phyloP scores from a whole-genome alignment of 2,329 filamentous ascomycete genomes.

The Aspergillus sp. region DNA sequence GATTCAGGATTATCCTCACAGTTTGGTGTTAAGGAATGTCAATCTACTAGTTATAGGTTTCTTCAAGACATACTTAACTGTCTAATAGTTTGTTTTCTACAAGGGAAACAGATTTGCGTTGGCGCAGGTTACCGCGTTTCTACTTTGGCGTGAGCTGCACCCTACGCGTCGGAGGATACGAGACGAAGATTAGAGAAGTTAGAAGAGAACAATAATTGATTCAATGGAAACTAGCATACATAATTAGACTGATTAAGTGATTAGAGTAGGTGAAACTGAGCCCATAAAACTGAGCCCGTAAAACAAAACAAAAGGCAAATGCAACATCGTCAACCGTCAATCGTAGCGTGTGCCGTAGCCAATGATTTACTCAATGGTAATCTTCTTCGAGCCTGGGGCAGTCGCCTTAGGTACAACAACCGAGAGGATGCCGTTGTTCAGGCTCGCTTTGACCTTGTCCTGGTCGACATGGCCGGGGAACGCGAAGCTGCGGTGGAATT shows the following conservation, averaged over 20 bases:
- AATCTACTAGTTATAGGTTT: not conserved
- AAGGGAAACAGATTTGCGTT: not conserved
- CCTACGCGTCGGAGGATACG: too few relatives aligned
- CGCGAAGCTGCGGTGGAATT: conserved; percentile 52
- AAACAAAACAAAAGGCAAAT: not conserved
- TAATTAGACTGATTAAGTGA: not conserved
- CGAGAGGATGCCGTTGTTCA: conserved; percentile 54
- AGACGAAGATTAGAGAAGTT: too few relatives aligned
- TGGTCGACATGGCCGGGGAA: conserved; percentile 53
- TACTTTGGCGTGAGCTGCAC: too few relatives aligned
- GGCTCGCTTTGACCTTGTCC: conserved; percentile 51
- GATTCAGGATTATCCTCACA: conserved; percentile 2
- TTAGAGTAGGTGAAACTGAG: too few relatives aligned
- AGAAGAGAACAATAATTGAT: not conserved
- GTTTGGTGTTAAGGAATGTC: conserved; percentile 2
- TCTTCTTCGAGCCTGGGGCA: conserved; percentile 42
- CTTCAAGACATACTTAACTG: too few relatives aligned
- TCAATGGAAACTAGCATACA: not conserved
- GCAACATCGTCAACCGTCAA: not conserved
- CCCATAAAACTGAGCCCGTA: too few relatives aligned
- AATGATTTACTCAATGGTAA: conserved; percentile 46
- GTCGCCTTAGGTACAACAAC: conserved; percentile 51
- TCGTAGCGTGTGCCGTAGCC: not conserved
- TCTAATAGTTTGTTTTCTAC: not conserved
- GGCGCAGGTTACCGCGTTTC: not conserved